Conservation (phyloP, 176 grass and related monocot genomes). For the Luzula sylvatica region DNA sequence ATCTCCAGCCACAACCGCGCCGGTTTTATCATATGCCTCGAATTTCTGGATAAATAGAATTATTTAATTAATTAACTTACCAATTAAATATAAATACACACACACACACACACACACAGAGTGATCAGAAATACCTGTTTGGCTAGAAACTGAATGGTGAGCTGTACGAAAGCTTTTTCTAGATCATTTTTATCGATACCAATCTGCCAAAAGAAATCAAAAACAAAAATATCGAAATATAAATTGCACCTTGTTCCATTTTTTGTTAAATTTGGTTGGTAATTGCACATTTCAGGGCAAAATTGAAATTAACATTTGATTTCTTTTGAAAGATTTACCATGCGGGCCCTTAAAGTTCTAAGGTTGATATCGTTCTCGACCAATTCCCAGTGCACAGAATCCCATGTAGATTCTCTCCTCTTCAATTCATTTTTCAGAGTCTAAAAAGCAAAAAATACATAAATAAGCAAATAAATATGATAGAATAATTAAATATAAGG, state of each 20-base stretch:
- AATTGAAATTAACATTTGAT: not conserved
- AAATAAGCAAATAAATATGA: conserved; percentile 15
- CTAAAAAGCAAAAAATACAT: conserved; percentile 34
- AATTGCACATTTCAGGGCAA: too few species aligned
- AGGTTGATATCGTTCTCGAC: conserved; percentile 56
- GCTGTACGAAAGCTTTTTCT: conserved; percentile 83
- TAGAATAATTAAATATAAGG: conserved; percentile 12
- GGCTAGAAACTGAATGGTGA: conserved; percentile 70
- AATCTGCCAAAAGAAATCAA: conserved; percentile 49
- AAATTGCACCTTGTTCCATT: too few species aligned
- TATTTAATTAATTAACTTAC: not conserved
- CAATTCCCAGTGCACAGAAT: conserved; percentile 73
- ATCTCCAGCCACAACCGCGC: conserved; percentile 64
- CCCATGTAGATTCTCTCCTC: conserved; percentile 71
- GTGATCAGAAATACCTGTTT: conserved; percentile 44
- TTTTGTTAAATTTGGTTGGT: too few species aligned
- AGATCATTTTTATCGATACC: conserved; percentile 71
- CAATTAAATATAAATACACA: conserved; percentile 1
- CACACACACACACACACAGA: not conserved
- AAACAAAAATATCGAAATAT: not conserved
- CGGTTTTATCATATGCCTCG: conserved; percentile 87
- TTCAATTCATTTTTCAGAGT: conserved; percentile 89
- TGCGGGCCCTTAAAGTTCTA: conserved; percentile 80
- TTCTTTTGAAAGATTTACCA: conserved; percentile 43
- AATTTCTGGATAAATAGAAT: conserved; percentile 59